phyloP scores from a whole-genome alignment of 2,329 filamentous ascomycete species.

The Ceratocystis alfenasii region DNA sequence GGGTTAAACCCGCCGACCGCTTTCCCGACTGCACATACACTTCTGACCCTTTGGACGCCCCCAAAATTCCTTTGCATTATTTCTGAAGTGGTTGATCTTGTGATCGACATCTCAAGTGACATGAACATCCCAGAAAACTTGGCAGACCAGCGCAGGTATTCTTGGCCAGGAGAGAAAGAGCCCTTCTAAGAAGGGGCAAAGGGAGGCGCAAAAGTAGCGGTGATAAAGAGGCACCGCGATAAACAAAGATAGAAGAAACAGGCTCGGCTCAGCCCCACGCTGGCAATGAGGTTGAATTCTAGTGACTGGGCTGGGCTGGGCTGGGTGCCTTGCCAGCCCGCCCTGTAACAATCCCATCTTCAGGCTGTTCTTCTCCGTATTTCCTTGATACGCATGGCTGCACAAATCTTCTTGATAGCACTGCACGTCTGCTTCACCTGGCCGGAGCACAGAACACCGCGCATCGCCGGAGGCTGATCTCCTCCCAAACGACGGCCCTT shows the following conservation, averaged over 20 bases:
- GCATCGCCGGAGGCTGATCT: not conserved
- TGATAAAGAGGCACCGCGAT: not conserved
- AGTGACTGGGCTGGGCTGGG: not conserved
- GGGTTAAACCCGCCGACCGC: not conserved
- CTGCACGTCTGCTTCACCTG: no score
- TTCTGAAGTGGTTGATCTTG: not conserved
- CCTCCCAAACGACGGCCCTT: not conserved
- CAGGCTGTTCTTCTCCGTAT: no score
- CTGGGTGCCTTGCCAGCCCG: no score
- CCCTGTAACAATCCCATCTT: no score
- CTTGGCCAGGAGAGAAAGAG: not conserved
- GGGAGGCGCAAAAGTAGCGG: not conserved
- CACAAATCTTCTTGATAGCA: no score
- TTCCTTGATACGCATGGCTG: no score
- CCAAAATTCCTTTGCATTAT: not conserved
- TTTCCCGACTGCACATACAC: not conserved
- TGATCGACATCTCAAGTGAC: conserved; percentile 8
- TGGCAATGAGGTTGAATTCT: not conserved
- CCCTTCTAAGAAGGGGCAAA: not conserved
- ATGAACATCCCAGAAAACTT: not conserved
- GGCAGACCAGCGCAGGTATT: not conserved
- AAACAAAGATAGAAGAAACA: not conserved
- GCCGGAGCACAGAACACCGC: no score
- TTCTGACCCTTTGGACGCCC: not conserved
- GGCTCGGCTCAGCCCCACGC: no score